Evolutionary conservation across 2,329 filamentous ascomycete species (phyloP).

Genomic region (Alternaria infectoria): DNA sequence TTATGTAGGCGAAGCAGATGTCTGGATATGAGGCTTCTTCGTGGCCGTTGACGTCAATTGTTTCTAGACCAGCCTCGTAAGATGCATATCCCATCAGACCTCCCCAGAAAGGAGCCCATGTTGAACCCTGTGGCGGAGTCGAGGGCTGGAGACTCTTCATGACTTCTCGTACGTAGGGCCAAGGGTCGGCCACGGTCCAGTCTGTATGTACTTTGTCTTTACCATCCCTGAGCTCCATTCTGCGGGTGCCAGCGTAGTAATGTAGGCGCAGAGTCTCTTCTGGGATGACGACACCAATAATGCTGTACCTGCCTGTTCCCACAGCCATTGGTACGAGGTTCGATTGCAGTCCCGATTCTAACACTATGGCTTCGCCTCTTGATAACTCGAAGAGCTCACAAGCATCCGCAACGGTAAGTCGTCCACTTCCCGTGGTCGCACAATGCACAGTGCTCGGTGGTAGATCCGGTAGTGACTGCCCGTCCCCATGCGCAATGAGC

Average conservation of each 20-base stretch:
- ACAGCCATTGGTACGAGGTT: slow-evolving; percentile 50
- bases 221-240: slow-evolving; percentile 40
- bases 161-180: slow-evolving; percentile 49
- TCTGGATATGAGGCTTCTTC: slow-evolving; percentile 62
- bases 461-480: slow-evolving; percentile 25
- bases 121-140: slow-evolving; percentile 31
- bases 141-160: slow-evolving; percentile 46
- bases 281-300: slow-evolving; percentile 70
- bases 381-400: slow-evolving; percentile 45
- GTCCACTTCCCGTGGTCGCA: slow-evolving; percentile 42
- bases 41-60: slow-evolving; percentile 57
- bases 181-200: slow-evolving; percentile 42
- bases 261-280: slow-evolving; percentile 55
- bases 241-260: slow-evolving; percentile 36
- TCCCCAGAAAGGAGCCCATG: slow-evolving; percentile 71
- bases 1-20: slow-evolving; percentile 76
- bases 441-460: slow-evolving; percentile 41
- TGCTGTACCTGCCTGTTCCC: slow-evolving; percentile 70
- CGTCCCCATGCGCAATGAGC: slow-evolving; percentile 37
- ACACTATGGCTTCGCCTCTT: slow-evolving; percentile 49
- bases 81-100: slow-evolving; percentile 85
- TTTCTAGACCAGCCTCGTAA: slow-evolving; percentile 79
- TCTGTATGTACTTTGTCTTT: slow-evolving; percentile 34
- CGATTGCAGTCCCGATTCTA: slow-evolving; percentile 56
- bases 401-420: slow-evolving; percentile 45